Evolutionary conservation across 2,329 filamentous ascomycete species (phyloP).

Genomic region (Fusarium euwallaceae): DNA sequence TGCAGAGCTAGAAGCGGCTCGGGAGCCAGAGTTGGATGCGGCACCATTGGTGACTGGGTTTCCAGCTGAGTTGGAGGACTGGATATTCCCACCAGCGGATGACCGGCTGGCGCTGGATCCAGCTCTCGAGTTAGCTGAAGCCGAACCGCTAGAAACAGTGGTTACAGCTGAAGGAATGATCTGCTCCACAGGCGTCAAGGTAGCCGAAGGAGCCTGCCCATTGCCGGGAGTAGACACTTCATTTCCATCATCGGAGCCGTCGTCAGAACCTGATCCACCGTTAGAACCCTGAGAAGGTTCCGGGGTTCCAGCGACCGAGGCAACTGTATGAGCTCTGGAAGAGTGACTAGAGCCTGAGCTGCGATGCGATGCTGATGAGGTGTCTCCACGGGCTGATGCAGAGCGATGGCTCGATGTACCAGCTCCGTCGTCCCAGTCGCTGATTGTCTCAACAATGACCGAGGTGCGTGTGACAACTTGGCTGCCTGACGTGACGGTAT

Average conservation of each 20-base stretch:
- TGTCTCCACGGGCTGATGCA: not conserved
- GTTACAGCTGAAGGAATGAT: not conserved
- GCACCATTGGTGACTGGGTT: not conserved
- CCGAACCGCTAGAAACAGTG: accelerated
- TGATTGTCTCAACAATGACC: not conserved
- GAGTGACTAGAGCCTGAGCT: not conserved
- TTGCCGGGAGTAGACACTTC: not conserved
- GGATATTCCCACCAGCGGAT: not conserved
- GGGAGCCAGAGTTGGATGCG: not conserved
- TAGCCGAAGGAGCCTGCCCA: not conserved
- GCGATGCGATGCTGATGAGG: not conserved
- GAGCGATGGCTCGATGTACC: not conserved
- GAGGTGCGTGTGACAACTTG: conserved; percentile 7
- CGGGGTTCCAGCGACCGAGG: not conserved
- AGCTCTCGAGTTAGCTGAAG: not conserved
- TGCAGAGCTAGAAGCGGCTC: not conserved
- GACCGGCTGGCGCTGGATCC: not conserved
- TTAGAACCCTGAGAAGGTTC: no score
- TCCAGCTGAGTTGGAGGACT: not conserved
- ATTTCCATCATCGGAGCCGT: not conserved
- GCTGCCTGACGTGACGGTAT: conserved; percentile 4
- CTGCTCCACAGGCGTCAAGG: not conserved
- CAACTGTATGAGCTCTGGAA: not conserved
- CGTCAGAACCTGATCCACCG: not conserved
- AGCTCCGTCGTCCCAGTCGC: not conserved